Evolutionary conservation across 768 basidiomycete genomes (phyloP), one percentile per base, ranked within the genome.

Genomic region (Filobasidium floriforme): DNA sequence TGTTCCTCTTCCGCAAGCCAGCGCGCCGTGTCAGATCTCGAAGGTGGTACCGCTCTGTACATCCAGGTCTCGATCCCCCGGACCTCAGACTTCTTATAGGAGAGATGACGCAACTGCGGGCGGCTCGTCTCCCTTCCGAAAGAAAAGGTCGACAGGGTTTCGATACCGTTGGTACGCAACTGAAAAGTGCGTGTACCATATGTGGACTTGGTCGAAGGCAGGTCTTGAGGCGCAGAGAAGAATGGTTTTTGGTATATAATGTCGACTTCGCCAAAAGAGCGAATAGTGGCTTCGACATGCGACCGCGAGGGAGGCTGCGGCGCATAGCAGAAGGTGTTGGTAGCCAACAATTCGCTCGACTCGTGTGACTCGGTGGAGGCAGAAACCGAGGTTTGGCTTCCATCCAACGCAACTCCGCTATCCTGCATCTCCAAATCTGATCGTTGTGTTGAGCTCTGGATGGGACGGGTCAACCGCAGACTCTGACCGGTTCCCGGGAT

Each of bases 211-310:
- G 29, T 32, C 15, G 54, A 37, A 19, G 64, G 64, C 41, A 87
- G 83, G 74, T 98, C 94, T 4, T 71, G 70, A 26, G 82, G 81
- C 60, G 84, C 84, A 7, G 89, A 90, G 73, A 90, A 99, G 77
- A 84, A 87, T 0, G 93, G 89, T n/a, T 84, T 80, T 54, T 82
- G 85, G 77, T 96, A 93, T 26, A 88, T 75, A 70, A 84, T 86
- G 55, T 74, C 79, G 4, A 85, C 83, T 7, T 89, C 75, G 6
- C 72, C 73, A 41, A 60, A 52, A 0, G 37, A 59, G 24, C 81
- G 82, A 69, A 84, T 78, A 0, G 75, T 72, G 40, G 82, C 54
- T 10, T 59, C 37, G 0, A 72, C 66, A 9, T 73, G 60, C 0
- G 40, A 40, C 7, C 40, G 15, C 6, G 69, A 32, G 18, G 73